These are phyloP conservation scores for Solanum piurae DNA, from an alignment of 257 asterid genomes.

Conservation along the genomic window DNA sequence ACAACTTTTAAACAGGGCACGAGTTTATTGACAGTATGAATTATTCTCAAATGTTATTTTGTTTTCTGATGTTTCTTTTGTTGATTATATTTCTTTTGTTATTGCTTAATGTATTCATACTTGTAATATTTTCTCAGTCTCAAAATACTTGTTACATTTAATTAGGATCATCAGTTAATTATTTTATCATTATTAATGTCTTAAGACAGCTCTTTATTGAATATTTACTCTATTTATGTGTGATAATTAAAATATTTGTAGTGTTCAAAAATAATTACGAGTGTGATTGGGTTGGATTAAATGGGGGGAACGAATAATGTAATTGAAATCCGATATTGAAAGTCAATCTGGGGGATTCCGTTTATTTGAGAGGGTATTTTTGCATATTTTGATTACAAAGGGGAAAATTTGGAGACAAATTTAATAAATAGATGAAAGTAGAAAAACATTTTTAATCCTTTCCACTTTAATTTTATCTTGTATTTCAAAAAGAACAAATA, in stretches of 20 bases:
- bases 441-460: too few species aligned
- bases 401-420: not conserved
- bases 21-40: not conserved
- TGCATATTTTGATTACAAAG: not conserved
- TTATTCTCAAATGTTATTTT: not conserved
- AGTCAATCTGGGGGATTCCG: not conserved
- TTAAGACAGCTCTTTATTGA: not conserved
- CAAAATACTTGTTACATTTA: not conserved
- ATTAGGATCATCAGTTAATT: rapidly evolving
- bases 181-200: not conserved
- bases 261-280: not conserved
- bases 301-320: too few species aligned
- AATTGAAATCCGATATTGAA: not conserved
- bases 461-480: too few species aligned
- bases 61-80: not conserved
- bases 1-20: not conserved
- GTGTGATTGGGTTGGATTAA: too few species aligned
- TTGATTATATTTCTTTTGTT: not conserved
- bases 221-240: too few species aligned
- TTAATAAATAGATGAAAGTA: too few species aligned
- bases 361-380: not conserved
- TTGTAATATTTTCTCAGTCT: not conserved
- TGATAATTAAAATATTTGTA: too few species aligned
- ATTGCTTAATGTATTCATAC: not conserved
- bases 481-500: not conserved